These are phyloP conservation scores for Pulveroboletus sp. DNA, from an alignment of 768 basidiomycete species.

Conservation along the genomic window DNA sequence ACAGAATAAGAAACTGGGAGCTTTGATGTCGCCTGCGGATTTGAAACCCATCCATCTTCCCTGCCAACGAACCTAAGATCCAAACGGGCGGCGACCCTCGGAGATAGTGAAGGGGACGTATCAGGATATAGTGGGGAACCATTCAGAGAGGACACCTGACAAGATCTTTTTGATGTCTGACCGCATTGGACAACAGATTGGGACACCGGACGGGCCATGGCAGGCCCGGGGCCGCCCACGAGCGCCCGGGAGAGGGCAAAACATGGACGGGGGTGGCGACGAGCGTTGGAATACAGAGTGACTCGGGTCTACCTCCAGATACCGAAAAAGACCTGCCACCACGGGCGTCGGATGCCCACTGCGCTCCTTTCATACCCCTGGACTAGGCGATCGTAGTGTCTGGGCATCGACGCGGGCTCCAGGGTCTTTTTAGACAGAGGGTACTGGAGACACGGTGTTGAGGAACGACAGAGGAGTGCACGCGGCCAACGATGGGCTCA, in stretches of 20 bases:
- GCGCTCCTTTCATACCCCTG: slow-evolving; percentile 74
- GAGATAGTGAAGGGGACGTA: background rate
- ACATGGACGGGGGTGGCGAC: too few species aligned
- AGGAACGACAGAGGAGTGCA: background rate
- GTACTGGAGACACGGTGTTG: slow-evolving; percentile 43
- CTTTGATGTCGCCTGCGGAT: background rate
- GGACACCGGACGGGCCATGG: background rate
- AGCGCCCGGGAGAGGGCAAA: too few species aligned
- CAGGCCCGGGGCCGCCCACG: background rate
- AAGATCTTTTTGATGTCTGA: background rate
- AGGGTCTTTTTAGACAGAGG: slow-evolving; percentile 59
- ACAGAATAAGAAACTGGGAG: background rate
- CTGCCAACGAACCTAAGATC: background rate
- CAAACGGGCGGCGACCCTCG: background rate
- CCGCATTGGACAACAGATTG: background rate
- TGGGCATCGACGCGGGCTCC: slow-evolving; percentile 65
- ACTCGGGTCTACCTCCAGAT: slow-evolving; percentile 44
- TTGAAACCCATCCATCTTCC: background rate
- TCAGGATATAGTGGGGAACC: background rate
- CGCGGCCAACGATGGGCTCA: slow-evolving; percentile 19
- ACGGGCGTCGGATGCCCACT: slow-evolving; percentile 69
- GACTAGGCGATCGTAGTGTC: slow-evolving; percentile 66
- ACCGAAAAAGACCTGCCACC: slow-evolving; percentile 82
- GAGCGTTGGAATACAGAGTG: background rate
- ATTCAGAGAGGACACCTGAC: background rate